Base-by-base conservation (phyloP, 805 yeast species). In the Nakazawaea peltata region DNA sequence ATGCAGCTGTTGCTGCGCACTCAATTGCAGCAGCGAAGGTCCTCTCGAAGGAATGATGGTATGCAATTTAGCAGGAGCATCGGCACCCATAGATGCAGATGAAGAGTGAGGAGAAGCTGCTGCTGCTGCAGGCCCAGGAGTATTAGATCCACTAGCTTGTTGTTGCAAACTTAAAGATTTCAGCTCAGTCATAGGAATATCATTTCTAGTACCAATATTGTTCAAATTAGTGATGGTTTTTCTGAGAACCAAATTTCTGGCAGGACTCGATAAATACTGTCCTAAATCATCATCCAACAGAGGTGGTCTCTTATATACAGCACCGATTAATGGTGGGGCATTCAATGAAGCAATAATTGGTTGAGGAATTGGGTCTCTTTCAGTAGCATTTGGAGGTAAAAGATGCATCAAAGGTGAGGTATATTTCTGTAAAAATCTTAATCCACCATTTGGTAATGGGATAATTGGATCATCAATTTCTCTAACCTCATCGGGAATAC, bases 291-390 rank as follows among this genome's bases (percentile, higher is more conserved):
- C 95, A 37, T 79, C 77, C 28, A 77, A 76, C 44, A 77, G 76
- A 25, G 78, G 74, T 1, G 84, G 82, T 41, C 90, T 73, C 42
- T 79, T 59, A 56, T 84, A 90, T 7, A 92, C 95, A 21, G 84
- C 92, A 19, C 98, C 98, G 24, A 83, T 76, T 21, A 87, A 56
- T n/a, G 98, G 97, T 11, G 97, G 97, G 0, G 95, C 94, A 46
- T 84, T 78, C 44, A 81, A 70, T 16, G 80, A 82, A 8, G 92
- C 90, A 48, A 77, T 77, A 2, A 77, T 71, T 3, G 97, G 92
- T 37, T 79, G 83, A 1, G 96, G 95, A 28, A 82, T 69, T 10
- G 82, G 77, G 65, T 84, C 88, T 23, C 70, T 68, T 5, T 74
- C 71, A 14, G 76, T 65, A 1, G 95, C 87, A 51, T 78, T 77